Evolutionary conservation across 2,329 filamentous ascomycete species (phyloP).

Genomic region (Trichoderma endophyticum): DNA sequence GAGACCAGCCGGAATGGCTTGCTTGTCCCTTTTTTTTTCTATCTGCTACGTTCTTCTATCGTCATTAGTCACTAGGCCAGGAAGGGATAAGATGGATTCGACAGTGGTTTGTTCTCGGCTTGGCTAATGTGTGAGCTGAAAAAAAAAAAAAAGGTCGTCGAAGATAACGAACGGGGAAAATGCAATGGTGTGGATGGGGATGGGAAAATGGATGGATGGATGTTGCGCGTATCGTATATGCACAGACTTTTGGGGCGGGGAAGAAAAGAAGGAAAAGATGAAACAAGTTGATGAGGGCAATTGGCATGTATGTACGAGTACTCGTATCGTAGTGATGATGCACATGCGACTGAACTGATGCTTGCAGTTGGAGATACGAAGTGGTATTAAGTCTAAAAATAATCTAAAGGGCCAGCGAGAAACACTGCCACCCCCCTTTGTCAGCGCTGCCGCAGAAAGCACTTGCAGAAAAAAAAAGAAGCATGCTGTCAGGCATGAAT

Average conservation of each 20-base stretch:
- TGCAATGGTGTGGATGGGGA: neutral
- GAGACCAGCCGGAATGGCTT: neutral
- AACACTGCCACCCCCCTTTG: slow-evolving; percentile 15
- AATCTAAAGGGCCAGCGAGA: neutral
- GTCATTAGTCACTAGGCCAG: neutral
- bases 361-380: neutral
- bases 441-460: neutral
- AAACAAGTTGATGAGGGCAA: neutral
- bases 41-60: neutral
- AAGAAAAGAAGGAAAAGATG: neutral
- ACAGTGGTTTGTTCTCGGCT: neutral
- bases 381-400: neutral
- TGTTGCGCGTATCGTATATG: neutral
- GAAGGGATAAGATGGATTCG: neutral
- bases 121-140: neutral
- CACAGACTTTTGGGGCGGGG: neutral
- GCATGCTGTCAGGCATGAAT: neutral
- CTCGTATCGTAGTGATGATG: neutral
- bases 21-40: neutral
- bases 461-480: neutral
- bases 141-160: neutral
- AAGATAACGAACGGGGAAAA: neutral
- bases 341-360: neutral
- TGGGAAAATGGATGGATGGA: neutral
- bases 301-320: neutral